phyloP scores from a whole-genome alignment of 257 asterid genomes.

The Ehretia macrophylla region DNA sequence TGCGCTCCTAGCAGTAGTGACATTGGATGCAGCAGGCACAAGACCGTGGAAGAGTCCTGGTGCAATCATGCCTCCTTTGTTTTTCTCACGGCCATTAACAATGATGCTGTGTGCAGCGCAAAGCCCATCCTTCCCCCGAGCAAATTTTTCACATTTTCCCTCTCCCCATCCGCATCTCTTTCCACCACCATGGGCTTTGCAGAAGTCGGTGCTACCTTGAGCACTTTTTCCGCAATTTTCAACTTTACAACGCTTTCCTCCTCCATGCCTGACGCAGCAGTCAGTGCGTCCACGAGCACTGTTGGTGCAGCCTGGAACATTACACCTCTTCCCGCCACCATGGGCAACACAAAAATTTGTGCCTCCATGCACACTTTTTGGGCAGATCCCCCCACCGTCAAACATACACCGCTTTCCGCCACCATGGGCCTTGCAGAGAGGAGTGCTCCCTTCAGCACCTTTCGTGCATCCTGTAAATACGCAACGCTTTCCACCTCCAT shows the following conservation, averaged over 20 bases:
- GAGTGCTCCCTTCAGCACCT: slow-evolving; percentile 94
- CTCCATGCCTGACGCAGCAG: slow-evolving; percentile 85
- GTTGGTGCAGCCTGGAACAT: slow-evolving; percentile 68
- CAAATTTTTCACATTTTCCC: slow-evolving; percentile 85
- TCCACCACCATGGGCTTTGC: slow-evolving; percentile 98
- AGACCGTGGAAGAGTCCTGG: slow-evolving; percentile 77
- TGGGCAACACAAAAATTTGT: slow-evolving; percentile 87
- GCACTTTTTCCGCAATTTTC: slow-evolving; percentile 90
- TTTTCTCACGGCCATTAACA: slow-evolving; percentile 48
- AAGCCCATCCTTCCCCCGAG: slow-evolving; percentile 81
- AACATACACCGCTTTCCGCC: slow-evolving; percentile 86
- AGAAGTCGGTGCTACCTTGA: slow-evolving; percentile 88
- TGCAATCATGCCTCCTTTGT: slow-evolving; percentile 55
- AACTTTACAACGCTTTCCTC: slow-evolving; percentile 76
- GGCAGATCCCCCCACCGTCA: slow-evolving; percentile 96
- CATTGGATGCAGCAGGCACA: slow-evolving; percentile 36
- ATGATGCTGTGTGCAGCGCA: slow-evolving; percentile 87
- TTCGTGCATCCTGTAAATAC: slow-evolving; percentile 75
- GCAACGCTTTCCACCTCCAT: slow-evolving; percentile 92
- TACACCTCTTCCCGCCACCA: slow-evolving; percentile 92
- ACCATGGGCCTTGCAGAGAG: slow-evolving; percentile 97
- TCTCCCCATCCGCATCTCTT: slow-evolving; percentile 84
- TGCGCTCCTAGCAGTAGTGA: slow-evolving; percentile 21
- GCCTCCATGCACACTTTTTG: slow-evolving; percentile 93
- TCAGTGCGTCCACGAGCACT: slow-evolving; percentile 95